A percentile compares a stretch with the other conserved stretches of the same genome.
Conservation (phyloP, 208 protist genomes). For the Wallacemonas sp. region DNA sequence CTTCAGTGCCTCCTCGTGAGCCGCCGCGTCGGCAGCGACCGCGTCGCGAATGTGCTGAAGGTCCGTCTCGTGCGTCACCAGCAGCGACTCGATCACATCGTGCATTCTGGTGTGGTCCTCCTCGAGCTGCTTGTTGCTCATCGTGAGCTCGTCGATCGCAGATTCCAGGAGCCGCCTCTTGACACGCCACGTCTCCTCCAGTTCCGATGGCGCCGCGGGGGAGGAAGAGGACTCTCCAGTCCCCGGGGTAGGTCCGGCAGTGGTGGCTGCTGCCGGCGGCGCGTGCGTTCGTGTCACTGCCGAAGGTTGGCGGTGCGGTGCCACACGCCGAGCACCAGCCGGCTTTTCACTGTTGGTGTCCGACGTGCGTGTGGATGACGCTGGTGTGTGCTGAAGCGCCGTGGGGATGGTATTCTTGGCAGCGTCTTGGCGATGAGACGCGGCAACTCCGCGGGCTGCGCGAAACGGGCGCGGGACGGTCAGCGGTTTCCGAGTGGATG, state of each 20-base stretch:
- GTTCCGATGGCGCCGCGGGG: background rate
- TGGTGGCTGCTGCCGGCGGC: background rate
- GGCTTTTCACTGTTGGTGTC: background rate
- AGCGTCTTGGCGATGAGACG: background rate
- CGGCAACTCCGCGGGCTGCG: background rate
- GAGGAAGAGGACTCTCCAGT: too few relatives aligned
- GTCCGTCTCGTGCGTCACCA: constrained; percentile 1
- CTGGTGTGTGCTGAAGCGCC: background rate
- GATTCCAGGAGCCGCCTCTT: constrained; percentile 17
- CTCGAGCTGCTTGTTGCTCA: constrained; percentile 14
- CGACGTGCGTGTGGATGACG: background rate
- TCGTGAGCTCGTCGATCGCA: background rate
- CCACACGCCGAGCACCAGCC: background rate
- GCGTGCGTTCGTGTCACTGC: too few relatives aligned
- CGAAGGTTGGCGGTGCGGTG: too few relatives aligned
- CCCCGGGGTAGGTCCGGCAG: too few relatives aligned
- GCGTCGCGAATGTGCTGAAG: constrained; percentile 11
- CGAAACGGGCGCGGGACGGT: constrained; percentile 3
- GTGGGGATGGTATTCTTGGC: background rate
- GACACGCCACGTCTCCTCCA: constrained; percentile 14
- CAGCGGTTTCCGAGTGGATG: background rate
- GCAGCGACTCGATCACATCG: constrained; percentile 10
- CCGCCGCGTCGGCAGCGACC: constrained; percentile 11
- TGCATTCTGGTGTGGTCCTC: constrained; percentile 3
- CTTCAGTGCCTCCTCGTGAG: constrained; percentile 4